Evolutionary conservation across 2,329 filamentous ascomycete genomes (phyloP), one percentile per base, ranked within the genome.

Genomic region (Atkinsonella hypoxylon): DNA sequence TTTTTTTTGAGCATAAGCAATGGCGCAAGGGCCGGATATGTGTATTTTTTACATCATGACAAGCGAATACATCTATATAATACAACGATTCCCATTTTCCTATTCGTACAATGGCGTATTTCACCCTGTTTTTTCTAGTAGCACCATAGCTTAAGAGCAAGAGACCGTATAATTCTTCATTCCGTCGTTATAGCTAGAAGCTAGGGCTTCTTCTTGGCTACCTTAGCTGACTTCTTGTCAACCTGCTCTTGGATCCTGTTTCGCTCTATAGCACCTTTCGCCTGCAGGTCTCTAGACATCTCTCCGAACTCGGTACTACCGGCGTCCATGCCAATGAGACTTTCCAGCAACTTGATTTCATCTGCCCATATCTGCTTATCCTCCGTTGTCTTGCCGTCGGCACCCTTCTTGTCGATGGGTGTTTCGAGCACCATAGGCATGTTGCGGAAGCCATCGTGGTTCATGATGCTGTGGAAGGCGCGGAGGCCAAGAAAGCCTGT

Each of bases 401-500:
- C 70, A 17, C 78, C 82, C 44, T 80, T 79, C 38, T 76, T 76
- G 54, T 94, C 88, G 55, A 93, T 91, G 6, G 93, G 93, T n/a
- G 93, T 98, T 72, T 98, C 93, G 8, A 98, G 77, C 2, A 98
- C 83, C 81, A 98, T 89, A 4, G 93, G 93, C 60, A 96, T 68
- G 26, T 81, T 81, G 57, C 85, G 78, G 53, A 97, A 85, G 1
- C 80, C 73, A 26, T 76, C 72, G 61, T 89, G 82, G 65, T 97
- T 97, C 74, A 97, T 84, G 53, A 98, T 71, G 62, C 83, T 88
- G 69, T 95, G 88, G 67, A 98, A 98, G 2, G 90, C 87, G 20
- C 87, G 79, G 15, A 98, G 76, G 0, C 93, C 93, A 0, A 98
- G 76, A 63, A 94, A 98, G 1, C 93, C 93, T 0, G 89, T 94